Percentiles rank a stretch among this genome's conserved stretches.
phyloP scores from a whole-genome alignment of 768 basidiomycete genomes.

The Lactifluus echinatus region DNA sequence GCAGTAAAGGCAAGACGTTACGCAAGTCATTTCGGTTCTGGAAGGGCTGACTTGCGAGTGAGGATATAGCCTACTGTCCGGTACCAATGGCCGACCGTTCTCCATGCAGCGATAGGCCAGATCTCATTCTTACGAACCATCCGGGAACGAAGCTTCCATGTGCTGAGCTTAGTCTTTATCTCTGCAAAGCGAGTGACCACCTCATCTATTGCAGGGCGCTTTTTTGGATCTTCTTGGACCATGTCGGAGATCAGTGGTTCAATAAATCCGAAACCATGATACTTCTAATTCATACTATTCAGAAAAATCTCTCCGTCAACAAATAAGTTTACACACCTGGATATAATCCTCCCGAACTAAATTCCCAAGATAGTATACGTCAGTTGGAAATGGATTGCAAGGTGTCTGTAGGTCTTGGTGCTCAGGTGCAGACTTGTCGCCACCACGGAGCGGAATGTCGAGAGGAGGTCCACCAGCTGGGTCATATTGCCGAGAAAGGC shows the following conservation, averaged over 20 bases:
- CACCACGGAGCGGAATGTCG: constrained; percentile 21
- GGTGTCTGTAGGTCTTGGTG: neutral
- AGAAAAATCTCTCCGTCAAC: neutral
- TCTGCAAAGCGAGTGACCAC: constrained; percentile 1
- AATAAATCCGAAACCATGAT: constrained; percentile 9
- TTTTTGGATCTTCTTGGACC: constrained; percentile 29
- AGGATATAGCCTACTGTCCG: constrained; percentile 2
- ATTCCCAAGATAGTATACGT: constrained; percentile 25
- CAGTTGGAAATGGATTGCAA: constrained; percentile 23
- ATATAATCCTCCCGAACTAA: constrained; percentile 17
- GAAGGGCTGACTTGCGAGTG: constrained; percentile 4
- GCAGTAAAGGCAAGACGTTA: neutral
- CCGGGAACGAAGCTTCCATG: constrained; percentile 15
- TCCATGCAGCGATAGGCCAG: constrained; percentile 7
- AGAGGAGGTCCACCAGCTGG: neutral
- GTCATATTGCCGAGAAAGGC: constrained; percentile 21
- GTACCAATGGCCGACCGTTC: neutral
- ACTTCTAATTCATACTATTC: neutral
- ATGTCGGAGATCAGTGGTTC: constrained; percentile 25
- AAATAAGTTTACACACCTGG: neutral
- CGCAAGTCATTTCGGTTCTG: constrained; percentile 2
- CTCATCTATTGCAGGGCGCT: constrained; percentile 25
- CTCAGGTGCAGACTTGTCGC: constrained; percentile 24
- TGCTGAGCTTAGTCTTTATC: neutral
- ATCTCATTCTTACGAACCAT: constrained; percentile 3